Conservation (phyloP, 2,329 filamentous ascomycete species). For the Sarocladium oryzae region DNA sequence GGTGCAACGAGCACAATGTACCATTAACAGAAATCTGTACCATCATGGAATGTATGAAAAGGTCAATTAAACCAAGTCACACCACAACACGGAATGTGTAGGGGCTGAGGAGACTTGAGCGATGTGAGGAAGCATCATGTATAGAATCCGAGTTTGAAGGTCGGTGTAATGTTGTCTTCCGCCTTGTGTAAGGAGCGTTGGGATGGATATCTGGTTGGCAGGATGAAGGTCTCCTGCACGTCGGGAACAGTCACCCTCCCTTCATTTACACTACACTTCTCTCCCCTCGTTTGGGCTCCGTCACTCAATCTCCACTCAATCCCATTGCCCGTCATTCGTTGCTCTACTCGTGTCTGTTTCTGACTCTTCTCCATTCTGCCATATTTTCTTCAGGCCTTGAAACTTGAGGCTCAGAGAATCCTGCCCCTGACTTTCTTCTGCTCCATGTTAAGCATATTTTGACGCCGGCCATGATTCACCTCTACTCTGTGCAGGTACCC, state of each 20-base stretch:
- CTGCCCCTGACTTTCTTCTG: no score
- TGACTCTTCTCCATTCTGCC: background rate
- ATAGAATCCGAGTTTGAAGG: background rate
- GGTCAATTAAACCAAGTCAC: background rate
- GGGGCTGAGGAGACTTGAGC: background rate
- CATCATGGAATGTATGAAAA: slow-evolving; percentile 8
- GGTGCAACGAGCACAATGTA: slow-evolving; percentile 20
- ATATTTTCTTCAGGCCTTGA: no score
- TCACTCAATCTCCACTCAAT: slow-evolving; percentile 8
- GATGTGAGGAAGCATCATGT: background rate
- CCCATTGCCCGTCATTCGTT: no score
- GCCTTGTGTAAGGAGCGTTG: slow-evolving; percentile 3
- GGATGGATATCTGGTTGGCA: no score
- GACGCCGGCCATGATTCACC: no score
- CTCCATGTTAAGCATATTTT: no score
- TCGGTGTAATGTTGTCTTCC: background rate
- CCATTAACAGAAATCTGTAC: slow-evolving; percentile 24
- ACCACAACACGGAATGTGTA: background rate
- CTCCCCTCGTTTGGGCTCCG: background rate
- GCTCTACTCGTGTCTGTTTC: no score
- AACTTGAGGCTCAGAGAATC: no score
- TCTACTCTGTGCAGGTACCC: no score
- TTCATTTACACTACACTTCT: no score
- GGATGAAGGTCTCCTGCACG: background rate
- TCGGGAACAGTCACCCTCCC: slow-evolving; percentile 2